Percentiles rank a stretch among this genome's conserved stretches.
These are phyloP conservation scores for Penicillium canariense DNA, from an alignment of 495 filamentous ascomycete species.

Conservation along the genomic window DNA sequence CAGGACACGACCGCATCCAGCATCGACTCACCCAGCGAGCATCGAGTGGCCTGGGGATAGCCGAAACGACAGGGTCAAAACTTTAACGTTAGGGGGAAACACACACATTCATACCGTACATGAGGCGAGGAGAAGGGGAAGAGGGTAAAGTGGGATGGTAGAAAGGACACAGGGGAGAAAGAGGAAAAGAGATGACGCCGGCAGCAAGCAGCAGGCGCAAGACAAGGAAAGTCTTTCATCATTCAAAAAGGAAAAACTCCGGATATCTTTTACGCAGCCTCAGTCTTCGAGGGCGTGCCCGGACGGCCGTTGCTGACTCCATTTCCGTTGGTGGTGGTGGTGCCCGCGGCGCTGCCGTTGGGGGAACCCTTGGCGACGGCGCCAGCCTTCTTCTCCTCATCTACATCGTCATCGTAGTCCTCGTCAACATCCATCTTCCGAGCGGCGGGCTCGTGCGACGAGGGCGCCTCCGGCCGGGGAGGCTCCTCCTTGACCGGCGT, in stretches of 20 bases:
- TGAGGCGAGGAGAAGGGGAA: conserved; percentile 17
- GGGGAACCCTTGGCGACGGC: conserved; percentile 42
- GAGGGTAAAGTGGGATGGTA: neutral
- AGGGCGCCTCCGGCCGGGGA: conserved; percentile 52
- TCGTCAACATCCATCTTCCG: conserved; percentile 98
- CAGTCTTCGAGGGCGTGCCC: conserved; percentile 35
- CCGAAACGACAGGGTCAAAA: neutral
- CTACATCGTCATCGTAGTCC: conserved; percentile 85
- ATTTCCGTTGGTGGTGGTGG: conserved; percentile 30
- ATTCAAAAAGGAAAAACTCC: neutral
- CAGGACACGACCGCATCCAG: conserved; percentile 11
- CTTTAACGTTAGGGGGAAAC: neutral
- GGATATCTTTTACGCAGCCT: conserved; percentile 29
- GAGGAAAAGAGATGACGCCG: conserved; percentile 1
- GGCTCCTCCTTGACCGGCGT: conserved; percentile 47
- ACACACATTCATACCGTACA: conserved; percentile 33
- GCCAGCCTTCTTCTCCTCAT: conserved; percentile 70
- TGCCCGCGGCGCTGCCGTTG: conserved; percentile 37
- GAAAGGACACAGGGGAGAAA: conserved; percentile 15
- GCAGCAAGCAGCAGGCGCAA: neutral
- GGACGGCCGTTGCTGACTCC: conserved; percentile 28
- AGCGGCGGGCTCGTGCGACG: conserved; percentile 75
- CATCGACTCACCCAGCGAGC: neutral
- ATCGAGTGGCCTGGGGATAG: neutral
- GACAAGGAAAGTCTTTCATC: neutral